Base-by-base conservation (phyloP, 495 filamentous ascomycete genomes). In the Aspergillus baeticus region DNA sequence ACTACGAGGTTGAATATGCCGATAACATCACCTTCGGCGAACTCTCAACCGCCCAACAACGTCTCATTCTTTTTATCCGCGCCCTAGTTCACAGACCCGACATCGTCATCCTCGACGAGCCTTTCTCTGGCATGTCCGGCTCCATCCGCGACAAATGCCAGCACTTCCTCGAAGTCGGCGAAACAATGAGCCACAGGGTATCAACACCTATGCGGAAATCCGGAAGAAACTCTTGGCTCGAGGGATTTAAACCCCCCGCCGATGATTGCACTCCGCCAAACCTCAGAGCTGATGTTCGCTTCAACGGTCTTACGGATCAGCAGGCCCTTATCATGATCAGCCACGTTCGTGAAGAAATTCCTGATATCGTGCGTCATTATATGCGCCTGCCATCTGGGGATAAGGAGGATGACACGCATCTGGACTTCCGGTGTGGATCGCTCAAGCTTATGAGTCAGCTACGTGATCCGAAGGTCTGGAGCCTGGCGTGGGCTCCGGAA, bases 311-410 rank as follows among this genome's bases (percentile, higher is more conserved):
- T 36, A 74, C 75, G 1, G 75, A 85, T 4, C 63, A 83, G 13
- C 92, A 96, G 67, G 91, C 91, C 1, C 71, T 97, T 55, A 78
- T 98, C 13, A 85, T 90, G 37, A 90, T 97, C 49, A 93, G 90
- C 61, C 93, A 98, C 72, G 80, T 90, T n/a, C 81, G 83, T 46
- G 90, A 96, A 60, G 93, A 98, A 69, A 89, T 97, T 10, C 93
- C 93, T 0, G 82, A 84, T 33, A 84, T 82, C 43, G 81, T 96
- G 15, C 72, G 89, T 22, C 79, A 88, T 68, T 98, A 86, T 83
- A 81, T 98, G 41, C 88, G 88, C 51, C 74, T 96, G 15, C 91
- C 91, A 2, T 75, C 75, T 2, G 64, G 62, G 20, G 13, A 38
- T 2, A 17, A 83, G 81, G 72, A 78, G 80, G 37, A 83, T 13